Conservation (phyloP, 106 monocot species). For the Amphibolis antarctica region DNA sequence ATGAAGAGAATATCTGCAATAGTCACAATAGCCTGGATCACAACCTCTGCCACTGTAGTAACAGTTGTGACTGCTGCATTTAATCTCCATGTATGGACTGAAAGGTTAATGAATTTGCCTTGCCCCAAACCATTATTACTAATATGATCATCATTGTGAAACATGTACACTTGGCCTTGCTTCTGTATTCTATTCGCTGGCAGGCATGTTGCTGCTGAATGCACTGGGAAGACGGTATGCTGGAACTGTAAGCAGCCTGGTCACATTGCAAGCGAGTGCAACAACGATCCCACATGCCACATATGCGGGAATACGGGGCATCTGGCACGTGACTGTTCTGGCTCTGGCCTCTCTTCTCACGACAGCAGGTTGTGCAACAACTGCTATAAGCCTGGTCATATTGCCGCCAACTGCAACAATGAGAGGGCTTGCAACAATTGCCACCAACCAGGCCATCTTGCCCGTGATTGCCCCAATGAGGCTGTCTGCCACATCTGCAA, state of each 20-base stretch:
- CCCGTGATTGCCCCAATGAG: constrained; percentile 56
- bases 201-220: constrained; percentile 66
- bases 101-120: no score
- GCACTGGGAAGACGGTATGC: constrained; percentile 47
- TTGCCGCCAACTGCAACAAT: constrained; percentile 56
- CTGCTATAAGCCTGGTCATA: constrained; percentile 60
- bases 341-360: constrained; percentile 4
- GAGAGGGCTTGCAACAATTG: constrained; percentile 85
- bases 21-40: no score
- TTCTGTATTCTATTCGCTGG: constrained; percentile 7
- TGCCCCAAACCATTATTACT: no score
- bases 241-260: constrained; percentile 89
- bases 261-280: constrained; percentile 59
- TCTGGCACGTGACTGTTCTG: constrained; percentile 52
- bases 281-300: constrained; percentile 59
- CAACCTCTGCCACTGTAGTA: no score
- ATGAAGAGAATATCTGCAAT: no score
- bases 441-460: constrained; percentile 64
- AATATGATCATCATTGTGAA: no score
- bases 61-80: no score
- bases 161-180: constrained; percentile 11
- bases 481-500: constrained; percentile 76
- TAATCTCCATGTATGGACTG: no score
- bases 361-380: constrained; percentile 66
- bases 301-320: constrained; percentile 65